Conservation (phyloP, 441 rosid genomes). For the Euphorbia schlechtendalii region DNA sequence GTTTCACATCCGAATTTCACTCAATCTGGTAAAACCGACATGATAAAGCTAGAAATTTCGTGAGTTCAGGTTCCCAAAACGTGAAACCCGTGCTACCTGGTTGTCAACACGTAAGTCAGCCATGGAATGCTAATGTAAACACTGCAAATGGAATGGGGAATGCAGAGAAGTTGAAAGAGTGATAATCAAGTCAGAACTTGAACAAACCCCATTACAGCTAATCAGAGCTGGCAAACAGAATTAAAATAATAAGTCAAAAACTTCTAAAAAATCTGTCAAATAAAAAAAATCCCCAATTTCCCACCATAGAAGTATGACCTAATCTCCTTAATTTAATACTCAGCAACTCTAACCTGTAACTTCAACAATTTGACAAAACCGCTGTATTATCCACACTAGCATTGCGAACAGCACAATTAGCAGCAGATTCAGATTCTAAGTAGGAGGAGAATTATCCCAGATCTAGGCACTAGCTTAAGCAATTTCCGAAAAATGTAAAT, state of each 20-base stretch:
- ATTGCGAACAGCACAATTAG: background rate
- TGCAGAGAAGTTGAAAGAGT: background rate
- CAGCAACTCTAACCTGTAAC: slow-evolving; percentile 5
- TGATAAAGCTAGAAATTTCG: too few relatives aligned
- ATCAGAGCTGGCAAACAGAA: slow-evolving; percentile 6
- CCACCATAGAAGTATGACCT: background rate
- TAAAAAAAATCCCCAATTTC: background rate
- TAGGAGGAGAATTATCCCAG: slow-evolving; percentile 20
- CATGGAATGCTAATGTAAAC: background rate
- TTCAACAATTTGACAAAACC: background rate
- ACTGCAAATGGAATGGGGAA: slow-evolving; percentile 1
- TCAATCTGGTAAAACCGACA: too few relatives aligned
- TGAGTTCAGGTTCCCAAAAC: too few relatives aligned
- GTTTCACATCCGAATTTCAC: too few relatives aligned
- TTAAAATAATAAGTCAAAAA: background rate
- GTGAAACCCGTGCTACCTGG: too few relatives aligned
- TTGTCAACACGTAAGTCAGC: slow-evolving; percentile 10
- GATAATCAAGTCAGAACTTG: background rate
- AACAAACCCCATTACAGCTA: slow-evolving; percentile 8
- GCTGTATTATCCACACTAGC: slow-evolving; percentile 6
- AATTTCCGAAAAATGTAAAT: background rate
- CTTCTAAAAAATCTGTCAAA: background rate
- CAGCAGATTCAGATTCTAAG: slow-evolving; percentile 2
- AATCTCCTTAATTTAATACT: background rate
- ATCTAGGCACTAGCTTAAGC: slow-evolving; percentile 33